Conservation (phyloP, 1,284 basidiomycete species). For the Termitomyces sp. region DNA sequence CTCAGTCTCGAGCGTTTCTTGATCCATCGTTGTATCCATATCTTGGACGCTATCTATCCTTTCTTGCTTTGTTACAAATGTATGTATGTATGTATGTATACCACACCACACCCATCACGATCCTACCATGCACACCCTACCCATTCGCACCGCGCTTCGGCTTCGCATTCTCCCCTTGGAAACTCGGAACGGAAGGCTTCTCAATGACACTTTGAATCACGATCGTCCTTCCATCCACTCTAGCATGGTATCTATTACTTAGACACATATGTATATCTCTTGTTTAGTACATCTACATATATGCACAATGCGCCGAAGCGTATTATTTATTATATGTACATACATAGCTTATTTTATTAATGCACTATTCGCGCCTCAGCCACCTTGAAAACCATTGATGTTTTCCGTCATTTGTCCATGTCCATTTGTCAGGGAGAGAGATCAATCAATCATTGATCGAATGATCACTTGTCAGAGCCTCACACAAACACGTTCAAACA, state of each 20-base stretch:
- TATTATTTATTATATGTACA: background rate
- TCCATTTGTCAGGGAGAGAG: background rate
- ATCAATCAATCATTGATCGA: background rate
- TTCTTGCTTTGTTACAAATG: background rate
- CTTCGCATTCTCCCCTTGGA: background rate
- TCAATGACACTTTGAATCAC: background rate
- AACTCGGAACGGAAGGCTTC: background rate
- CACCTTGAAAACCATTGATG: too few relatives aligned
- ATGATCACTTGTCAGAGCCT: background rate
- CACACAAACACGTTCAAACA: constrained; percentile 6
- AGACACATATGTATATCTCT: background rate
- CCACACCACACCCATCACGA: background rate
- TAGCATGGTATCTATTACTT: background rate
- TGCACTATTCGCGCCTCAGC: background rate
- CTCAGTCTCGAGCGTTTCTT: background rate
- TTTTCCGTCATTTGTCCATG: too few relatives aligned
- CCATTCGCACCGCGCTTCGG: background rate
- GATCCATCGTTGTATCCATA: background rate
- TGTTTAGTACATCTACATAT: background rate
- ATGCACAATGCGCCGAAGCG: background rate
- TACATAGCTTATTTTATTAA: background rate
- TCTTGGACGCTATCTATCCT: background rate
- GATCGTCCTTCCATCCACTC: background rate
- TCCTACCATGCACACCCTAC: background rate
- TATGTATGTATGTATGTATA: background rate